phyloP scores from a whole-genome alignment of 306 rosid species.

The Prunus dulcis region DNA sequence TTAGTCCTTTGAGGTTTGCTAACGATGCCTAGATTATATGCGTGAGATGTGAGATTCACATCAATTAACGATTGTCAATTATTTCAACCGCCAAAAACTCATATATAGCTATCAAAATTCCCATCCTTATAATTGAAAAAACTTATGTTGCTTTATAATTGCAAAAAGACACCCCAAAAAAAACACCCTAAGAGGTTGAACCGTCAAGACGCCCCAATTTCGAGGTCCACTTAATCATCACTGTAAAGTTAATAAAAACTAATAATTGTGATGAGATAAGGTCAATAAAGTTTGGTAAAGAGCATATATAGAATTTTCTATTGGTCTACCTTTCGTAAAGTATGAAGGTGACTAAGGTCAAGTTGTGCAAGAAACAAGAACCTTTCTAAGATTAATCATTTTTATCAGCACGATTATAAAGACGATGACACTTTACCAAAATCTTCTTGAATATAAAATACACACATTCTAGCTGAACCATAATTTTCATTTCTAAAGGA shows the following conservation, averaged over 20 bases:
- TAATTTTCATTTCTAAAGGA: too few relatives aligned
- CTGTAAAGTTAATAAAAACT: neutral
- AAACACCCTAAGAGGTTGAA: neutral
- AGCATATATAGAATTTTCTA: too few relatives aligned
- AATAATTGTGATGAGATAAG: neutral
- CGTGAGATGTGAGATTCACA: neutral
- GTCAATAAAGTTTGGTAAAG: neutral
- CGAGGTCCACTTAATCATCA: neutral
- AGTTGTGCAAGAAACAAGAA: too few relatives aligned
- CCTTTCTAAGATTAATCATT: too few relatives aligned
- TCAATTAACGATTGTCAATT: neutral
- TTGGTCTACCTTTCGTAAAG: too few relatives aligned
- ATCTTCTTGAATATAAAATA: too few relatives aligned
- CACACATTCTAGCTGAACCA: too few relatives aligned
- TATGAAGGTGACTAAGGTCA: too few relatives aligned
- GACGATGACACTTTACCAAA: too few relatives aligned
- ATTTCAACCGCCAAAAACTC: neutral
- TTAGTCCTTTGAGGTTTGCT: neutral
- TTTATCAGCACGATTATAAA: too few relatives aligned
- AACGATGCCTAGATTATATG: neutral
- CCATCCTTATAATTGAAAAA: neutral
- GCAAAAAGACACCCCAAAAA: too few relatives aligned
- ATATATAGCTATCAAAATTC: neutral
- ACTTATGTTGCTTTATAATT: neutral
- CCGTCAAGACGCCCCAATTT: neutral